Evolutionary conservation across 139 green algal genomes (phyloP), one percentile per base, ranked within the genome.

Genomic region (Chlorella sorokiniana): DNA sequence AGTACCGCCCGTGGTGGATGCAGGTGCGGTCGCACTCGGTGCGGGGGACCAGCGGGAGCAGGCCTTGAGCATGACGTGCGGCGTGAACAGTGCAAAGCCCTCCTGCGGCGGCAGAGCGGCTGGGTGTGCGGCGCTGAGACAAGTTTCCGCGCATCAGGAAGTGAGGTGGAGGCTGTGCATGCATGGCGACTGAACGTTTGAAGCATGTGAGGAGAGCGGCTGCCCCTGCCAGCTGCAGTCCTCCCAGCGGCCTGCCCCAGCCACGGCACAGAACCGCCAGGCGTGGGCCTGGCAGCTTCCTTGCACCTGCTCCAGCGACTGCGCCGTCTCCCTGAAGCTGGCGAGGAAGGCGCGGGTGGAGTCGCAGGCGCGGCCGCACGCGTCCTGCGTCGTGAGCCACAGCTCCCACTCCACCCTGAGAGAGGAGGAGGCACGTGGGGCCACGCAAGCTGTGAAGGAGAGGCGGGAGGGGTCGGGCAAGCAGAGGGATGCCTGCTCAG

Each of bases 361-460:
- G 68, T 93, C 81, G 85, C 92, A 96, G 42, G 85, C 81, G 1
- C 18, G 45, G 2, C 92, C 92, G 83, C 92, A 96, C 29, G 72
- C 88, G 61, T 92, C 84, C 75, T 91, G 91, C 45, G 64, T 85
- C 61, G 89, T 94, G 38, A 88, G 92, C 92, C 92, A 96, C 10
- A 95, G 72, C 78, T 94, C 85, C 84, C 92, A 95, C 79, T 95
- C 91, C 25, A 95, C 91, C 62, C 85, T 89, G 81, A 37, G 74
- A 16, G 1, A 27, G 38, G 74, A 23, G 54, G 29, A 11, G 74
- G 71, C 35, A 20, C 14, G 51, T n/a, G 48, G 23, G 1, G 14
- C 9, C 27, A 48, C 45, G 45, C 23, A 48, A 51, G 45, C 16
- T 8, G 14, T 0, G 38, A 29, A 35, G 54, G 41, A 38, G 22